Percentiles rank a stretch among this genome's conserved stretches.
Conservation (phyloP, 2,329 filamentous ascomycete genomes). For the Fusarium armeniacum region DNA sequence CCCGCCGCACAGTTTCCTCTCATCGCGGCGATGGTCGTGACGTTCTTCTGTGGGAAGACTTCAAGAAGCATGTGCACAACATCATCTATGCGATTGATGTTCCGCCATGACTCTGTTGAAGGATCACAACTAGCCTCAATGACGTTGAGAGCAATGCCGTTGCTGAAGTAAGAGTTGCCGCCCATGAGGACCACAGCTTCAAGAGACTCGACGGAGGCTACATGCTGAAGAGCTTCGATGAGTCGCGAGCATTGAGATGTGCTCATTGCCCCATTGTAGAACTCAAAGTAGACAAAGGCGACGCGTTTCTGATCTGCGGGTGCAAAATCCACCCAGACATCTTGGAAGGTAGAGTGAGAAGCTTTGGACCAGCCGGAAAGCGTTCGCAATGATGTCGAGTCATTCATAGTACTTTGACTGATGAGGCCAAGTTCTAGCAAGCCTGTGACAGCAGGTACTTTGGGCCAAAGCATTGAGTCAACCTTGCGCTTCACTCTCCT, state of each 20-base stretch:
- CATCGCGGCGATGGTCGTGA: constrained; percentile 26
- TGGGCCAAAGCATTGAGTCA: constrained; percentile 38
- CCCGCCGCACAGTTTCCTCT: constrained; percentile 38
- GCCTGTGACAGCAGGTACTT: constrained; percentile 24
- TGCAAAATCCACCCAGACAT: constrained; percentile 26
- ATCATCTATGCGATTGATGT: constrained; percentile 35
- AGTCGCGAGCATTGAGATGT: constrained; percentile 34
- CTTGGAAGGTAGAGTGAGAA: constrained; percentile 7
- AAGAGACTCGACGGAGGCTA: constrained; percentile 1
- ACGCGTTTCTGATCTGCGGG: constrained; percentile 9
- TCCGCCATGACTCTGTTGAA: constrained; percentile 31
- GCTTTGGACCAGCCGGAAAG: neutral
- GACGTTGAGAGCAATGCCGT: constrained; percentile 38
- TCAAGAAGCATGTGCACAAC: constrained; percentile 15
- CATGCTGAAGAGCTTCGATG: constrained; percentile 27
- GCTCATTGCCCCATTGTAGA: constrained; percentile 41
- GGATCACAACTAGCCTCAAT: constrained; percentile 33
- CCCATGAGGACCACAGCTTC: constrained; percentile 33
- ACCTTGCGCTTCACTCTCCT: constrained; percentile 35
- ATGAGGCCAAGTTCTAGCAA: constrained; percentile 15
- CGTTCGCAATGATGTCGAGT: neutral
- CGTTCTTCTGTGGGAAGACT: constrained; percentile 1
- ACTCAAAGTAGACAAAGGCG: constrained; percentile 34
- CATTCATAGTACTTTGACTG: neutral
- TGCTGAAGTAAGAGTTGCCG: constrained; percentile 38